Conservation (phyloP, 2,329 filamentous ascomycete genomes). For the Phaeomoniella chlamydospora region DNA sequence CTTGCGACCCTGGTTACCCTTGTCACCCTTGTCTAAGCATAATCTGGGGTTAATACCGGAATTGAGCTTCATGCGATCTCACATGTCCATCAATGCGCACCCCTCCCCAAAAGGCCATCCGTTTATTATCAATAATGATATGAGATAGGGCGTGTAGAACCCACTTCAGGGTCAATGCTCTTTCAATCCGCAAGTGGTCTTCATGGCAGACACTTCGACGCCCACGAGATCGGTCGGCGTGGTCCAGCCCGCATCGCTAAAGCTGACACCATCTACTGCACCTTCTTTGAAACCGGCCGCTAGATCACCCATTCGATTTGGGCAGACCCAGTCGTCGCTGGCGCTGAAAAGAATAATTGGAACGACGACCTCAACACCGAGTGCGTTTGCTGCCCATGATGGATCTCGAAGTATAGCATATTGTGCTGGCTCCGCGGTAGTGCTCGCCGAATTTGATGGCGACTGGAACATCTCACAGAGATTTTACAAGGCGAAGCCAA, state of each 20-base stretch:
- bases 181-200: not conserved
- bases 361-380: conserved; percentile 71
- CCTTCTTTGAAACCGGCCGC: conserved; percentile 49
- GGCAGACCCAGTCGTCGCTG: conserved; percentile 33
- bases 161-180: not conserved
- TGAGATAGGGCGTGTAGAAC: not conserved
- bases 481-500: conserved; percentile 78
- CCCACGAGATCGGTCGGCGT: not conserved
- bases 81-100: no score
- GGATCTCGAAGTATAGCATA: conserved; percentile 65
- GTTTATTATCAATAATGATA: not conserved
- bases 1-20: not conserved
- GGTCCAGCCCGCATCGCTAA: conserved; percentile 29
- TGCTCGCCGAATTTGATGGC: conserved; percentile 66
- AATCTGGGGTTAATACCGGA: not conserved
- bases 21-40: not conserved
- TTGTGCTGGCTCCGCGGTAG: conserved; percentile 84
- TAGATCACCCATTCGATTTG: conserved; percentile 45
- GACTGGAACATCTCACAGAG: conserved; percentile 54
- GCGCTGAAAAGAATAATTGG: conserved; percentile 76
- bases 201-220: not conserved
- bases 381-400: conserved; percentile 70
- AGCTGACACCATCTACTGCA: conserved; percentile 63
- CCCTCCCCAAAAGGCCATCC: not conserved
- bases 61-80: no score